A percentile compares a stretch with the other conserved stretches of the same genome.
These are phyloP conservation scores for Corrigiola litoralis DNA, from an alignment of 179 eudicot species.

Conservation along the genomic window DNA sequence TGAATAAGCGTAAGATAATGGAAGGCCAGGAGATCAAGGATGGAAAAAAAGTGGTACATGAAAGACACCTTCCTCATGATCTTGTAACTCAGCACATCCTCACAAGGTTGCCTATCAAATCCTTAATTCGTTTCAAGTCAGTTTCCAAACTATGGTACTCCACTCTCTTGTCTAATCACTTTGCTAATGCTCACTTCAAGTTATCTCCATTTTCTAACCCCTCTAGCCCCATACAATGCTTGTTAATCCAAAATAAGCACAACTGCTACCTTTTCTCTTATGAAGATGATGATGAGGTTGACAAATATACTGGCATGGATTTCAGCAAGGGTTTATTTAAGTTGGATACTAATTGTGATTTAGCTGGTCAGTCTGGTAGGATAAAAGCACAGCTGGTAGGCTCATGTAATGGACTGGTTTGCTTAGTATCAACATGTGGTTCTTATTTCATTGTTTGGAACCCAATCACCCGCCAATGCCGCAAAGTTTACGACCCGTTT, in stretches of 20 bases:
- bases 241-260: neutral
- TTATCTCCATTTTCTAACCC: neutral
- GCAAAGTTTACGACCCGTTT: neutral
- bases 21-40: neutral
- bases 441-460: conserved; percentile 11
- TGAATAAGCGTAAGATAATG: neutral
- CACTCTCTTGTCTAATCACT: neutral
- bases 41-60: neutral
- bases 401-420: conserved; percentile 15
- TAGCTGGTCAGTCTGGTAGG: no score
- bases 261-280: neutral
- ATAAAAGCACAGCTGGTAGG: no score
- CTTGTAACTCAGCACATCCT: conserved; percentile 8
- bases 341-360: no score
- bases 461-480: neutral
- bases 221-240: neutral
- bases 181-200: neutral
- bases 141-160: conserved; percentile 12
- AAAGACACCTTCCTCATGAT: conserved; percentile 14
- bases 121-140: conserved; percentile 2
- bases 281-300: conserved; percentile 7
- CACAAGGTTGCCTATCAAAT: conserved; percentile 4
- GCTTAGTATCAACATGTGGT: conserved; percentile 2
- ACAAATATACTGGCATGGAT: conserved; percentile 3
- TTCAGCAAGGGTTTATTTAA: no score